These are phyloP conservation scores for Colletotrichum melonis DNA, from an alignment of 2,329 filamentous ascomycete species.

Conservation along the genomic window DNA sequence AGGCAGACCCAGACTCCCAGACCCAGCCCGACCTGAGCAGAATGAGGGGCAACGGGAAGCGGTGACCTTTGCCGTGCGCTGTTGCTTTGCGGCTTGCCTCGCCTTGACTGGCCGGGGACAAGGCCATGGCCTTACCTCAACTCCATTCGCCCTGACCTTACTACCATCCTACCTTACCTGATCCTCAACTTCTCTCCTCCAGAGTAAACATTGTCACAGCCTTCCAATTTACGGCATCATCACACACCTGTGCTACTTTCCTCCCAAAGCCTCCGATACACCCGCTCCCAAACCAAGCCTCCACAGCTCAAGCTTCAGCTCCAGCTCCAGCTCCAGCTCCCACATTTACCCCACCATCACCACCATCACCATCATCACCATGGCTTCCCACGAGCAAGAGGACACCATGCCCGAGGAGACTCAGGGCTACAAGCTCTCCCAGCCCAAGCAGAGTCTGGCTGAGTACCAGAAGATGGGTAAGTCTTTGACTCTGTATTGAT, in stretches of 20 bases:
- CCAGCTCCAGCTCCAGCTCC: slow-evolving; percentile 5
- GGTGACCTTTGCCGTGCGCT: slow-evolving; percentile 23
- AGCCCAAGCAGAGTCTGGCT: slow-evolving; percentile 95
- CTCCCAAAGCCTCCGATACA: background rate
- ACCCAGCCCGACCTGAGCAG: background rate
- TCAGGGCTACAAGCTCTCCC: slow-evolving; percentile 96
- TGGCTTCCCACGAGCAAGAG: slow-evolving; percentile 76
- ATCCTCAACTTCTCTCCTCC: slow-evolving; percentile 25
- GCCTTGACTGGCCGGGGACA: background rate
- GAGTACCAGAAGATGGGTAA: slow-evolving; percentile 94
- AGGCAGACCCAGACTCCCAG: background rate
- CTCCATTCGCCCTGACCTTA: background rate
- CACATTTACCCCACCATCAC: slow-evolving; percentile 31
- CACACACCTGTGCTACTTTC: background rate
- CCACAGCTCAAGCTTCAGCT: background rate
- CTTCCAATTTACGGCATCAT: slow-evolving; percentile 9
- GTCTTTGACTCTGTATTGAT: slow-evolving; percentile 47
- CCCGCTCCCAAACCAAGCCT: background rate
- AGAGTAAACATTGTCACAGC: slow-evolving; percentile 30
- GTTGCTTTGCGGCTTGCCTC: background rate
- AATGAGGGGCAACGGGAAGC: slow-evolving; percentile 32
- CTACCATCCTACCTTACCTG: slow-evolving; percentile 7
- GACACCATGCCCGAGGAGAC: slow-evolving; percentile 90
- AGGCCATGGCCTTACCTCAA: background rate
- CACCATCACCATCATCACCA: slow-evolving; percentile 58